Evolutionary conservation across 2,329 filamentous ascomycete genomes (phyloP).

Genomic region (Colletotrichum kahawae): DNA sequence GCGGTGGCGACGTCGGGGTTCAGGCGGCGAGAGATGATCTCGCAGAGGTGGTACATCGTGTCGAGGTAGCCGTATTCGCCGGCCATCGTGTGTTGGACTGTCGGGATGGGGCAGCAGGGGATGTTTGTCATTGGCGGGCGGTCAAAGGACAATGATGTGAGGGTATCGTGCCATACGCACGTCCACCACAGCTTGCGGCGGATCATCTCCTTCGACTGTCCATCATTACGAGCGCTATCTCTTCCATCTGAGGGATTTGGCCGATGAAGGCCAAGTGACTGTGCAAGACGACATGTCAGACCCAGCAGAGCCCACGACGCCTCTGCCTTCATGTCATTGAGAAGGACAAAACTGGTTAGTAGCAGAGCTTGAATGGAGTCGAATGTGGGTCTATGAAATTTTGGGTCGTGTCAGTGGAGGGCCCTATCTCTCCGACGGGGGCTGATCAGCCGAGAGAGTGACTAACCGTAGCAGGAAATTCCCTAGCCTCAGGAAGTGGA

Average conservation of each 20-base stretch:
- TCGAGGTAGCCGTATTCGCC: conserved; percentile 65
- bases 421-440: neutral
- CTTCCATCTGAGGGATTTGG: conserved; percentile 47
- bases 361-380: conserved; percentile 70
- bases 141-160: conserved; percentile 71
- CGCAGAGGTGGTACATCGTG: conserved; percentile 68
- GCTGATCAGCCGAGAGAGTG: neutral
- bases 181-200: conserved; percentile 68
- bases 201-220: conserved; percentile 57
- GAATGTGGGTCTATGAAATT: conserved; percentile 57
- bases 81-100: conserved; percentile 42
- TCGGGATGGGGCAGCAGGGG: conserved; percentile 59
- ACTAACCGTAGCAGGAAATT: conserved; percentile 65
- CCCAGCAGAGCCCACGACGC: conserved; percentile 70
- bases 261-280: conserved; percentile 67
- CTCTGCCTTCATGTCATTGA: conserved; percentile 74
- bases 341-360: conserved; percentile 65
- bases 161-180: conserved; percentile 70
- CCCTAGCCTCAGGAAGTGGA: conserved; percentile 67
- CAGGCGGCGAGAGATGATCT: conserved; percentile 62
- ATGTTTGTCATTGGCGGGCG: conserved; percentile 69
- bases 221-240: conserved; percentile 48
- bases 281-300: conserved; percentile 68
- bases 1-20: conserved; percentile 58
- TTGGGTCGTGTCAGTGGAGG: conserved; percentile 3